These are phyloP conservation scores for Penicillium sp. DNA, from an alignment of 2,329 filamentous ascomycete genomes.

Conservation along the genomic window DNA sequence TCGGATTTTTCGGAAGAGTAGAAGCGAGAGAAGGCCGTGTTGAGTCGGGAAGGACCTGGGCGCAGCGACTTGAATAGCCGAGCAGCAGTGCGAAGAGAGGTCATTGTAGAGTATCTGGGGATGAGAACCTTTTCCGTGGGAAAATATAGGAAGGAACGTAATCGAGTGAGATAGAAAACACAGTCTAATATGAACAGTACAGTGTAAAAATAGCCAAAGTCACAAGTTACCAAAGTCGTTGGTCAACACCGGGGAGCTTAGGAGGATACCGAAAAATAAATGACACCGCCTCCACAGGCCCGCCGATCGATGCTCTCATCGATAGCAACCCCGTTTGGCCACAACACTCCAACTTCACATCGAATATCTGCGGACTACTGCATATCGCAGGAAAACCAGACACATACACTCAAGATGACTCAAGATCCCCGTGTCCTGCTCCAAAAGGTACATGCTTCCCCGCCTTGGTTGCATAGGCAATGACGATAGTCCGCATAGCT, in stretches of 20 bases:
- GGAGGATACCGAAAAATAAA: constrained; percentile 15
- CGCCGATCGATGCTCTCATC: constrained; percentile 26
- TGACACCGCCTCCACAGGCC: constrained; percentile 26
- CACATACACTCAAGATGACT: constrained; percentile 55
- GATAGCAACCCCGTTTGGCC: constrained; percentile 12
- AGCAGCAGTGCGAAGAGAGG: constrained; percentile 16
- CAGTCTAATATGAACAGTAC: neutral
- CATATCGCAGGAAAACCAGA: constrained; percentile 5
- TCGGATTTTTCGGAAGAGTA: constrained; percentile 28
- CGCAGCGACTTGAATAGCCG: constrained; percentile 18
- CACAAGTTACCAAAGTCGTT: neutral
- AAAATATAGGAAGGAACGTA: neutral
- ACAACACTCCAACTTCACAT: constrained; percentile 22
- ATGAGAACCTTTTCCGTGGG: neutral
- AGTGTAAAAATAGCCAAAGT: neutral
- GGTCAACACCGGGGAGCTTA: constrained; percentile 6
- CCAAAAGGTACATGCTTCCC: constrained; percentile 62
- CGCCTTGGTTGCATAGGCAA: constrained; percentile 19
- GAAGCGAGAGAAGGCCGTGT: constrained; percentile 9
- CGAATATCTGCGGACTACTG: constrained; percentile 4
- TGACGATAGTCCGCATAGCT: constrained; percentile 31
- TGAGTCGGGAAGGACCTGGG: constrained; percentile 3
- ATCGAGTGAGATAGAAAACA: neutral
- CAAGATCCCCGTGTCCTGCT: constrained; percentile 76
- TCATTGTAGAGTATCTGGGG: constrained; percentile 7